Percentiles rank a stretch among this genome's conserved stretches.
phyloP scores from a whole-genome alignment of 1,284 basidiomycete genomes.

The Hymenochaete sp. region DNA sequence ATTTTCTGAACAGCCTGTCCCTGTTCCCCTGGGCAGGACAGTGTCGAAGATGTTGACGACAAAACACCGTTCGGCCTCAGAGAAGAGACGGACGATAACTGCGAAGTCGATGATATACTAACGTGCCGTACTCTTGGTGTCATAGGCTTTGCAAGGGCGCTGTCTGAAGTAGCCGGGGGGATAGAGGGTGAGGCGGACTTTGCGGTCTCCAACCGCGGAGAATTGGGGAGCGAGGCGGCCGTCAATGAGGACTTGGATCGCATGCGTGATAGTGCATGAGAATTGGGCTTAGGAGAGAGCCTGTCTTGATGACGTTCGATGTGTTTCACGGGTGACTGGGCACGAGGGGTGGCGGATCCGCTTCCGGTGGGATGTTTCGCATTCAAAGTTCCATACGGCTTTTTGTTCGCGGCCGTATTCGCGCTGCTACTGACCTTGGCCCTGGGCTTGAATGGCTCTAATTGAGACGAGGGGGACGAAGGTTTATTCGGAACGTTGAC shows the following conservation, averaged over 20 bases:
- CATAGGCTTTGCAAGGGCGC: constrained; percentile 2
- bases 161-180: constrained; percentile 11
- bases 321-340: constrained; percentile 37
- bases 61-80: not conserved
- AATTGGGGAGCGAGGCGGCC: constrained; percentile 11
- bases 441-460: constrained; percentile 35
- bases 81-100: constrained; percentile 7
- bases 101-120: constrained; percentile 17
- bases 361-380: constrained; percentile 17
- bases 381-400: constrained; percentile 26
- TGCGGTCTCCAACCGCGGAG: constrained; percentile 10
- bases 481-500: constrained; percentile 27
- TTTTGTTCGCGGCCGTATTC: constrained; percentile 32
- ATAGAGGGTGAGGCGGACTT: constrained; percentile 6
- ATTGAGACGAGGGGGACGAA: constrained; percentile 29
- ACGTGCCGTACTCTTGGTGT: constrained; percentile 12
- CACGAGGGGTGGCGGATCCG: constrained; percentile 25
- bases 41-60: constrained; percentile 9
- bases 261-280: constrained; percentile 18
- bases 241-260: constrained; percentile 22
- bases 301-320: constrained; percentile 21
- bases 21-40: constrained; percentile 7
- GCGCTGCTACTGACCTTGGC: constrained; percentile 55
- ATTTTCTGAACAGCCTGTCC: constrained; percentile 31
- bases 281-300: constrained; percentile 20